Conservation (phyloP, 2,329 filamentous ascomycete genomes). For the Teratosphaeria zuluensis region DNA sequence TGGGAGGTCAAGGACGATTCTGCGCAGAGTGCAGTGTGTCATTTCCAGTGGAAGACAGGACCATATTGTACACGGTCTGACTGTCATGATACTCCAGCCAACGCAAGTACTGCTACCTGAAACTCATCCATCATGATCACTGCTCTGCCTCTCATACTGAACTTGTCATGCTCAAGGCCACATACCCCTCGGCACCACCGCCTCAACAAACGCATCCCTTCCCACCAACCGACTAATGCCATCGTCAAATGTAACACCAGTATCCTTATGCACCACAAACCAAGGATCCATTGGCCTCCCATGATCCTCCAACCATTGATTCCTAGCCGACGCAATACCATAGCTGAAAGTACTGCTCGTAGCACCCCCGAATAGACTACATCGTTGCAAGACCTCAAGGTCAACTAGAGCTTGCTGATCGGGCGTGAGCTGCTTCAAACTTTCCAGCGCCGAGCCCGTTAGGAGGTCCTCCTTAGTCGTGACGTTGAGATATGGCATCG, state of each 20-base stretch:
- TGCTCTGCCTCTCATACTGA: too few relatives aligned
- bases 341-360: conserved; percentile 39
- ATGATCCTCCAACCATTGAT: conserved; percentile 19
- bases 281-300: conserved; percentile 17
- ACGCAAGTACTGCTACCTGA: too few relatives aligned
- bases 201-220: conserved; percentile 16
- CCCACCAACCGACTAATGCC: conserved; percentile 19
- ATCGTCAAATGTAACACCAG: conserved; percentile 19
- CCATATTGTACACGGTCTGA: too few relatives aligned
- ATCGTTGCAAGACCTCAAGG: conserved; percentile 40
- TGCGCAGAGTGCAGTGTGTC: too few relatives aligned
- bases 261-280: conserved; percentile 15
- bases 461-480: conserved; percentile 38
- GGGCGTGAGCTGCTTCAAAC: conserved; percentile 32
- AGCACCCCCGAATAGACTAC: conserved; percentile 36
- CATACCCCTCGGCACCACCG: conserved; percentile 18
- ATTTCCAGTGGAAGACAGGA: too few relatives aligned
- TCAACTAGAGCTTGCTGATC: conserved; percentile 44
- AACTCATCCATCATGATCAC: too few relatives aligned
- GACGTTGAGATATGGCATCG: conserved; percentile 28
- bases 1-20: too few relatives aligned
- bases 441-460: conserved; percentile 24
- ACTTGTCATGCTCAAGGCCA: conserved; percentile 12
- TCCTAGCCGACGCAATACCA: conserved; percentile 38
- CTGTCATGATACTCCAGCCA: too few relatives aligned